phyloP scores from a whole-genome alignment of 305 asterid genomes.

The Fraxinus greggii region DNA sequence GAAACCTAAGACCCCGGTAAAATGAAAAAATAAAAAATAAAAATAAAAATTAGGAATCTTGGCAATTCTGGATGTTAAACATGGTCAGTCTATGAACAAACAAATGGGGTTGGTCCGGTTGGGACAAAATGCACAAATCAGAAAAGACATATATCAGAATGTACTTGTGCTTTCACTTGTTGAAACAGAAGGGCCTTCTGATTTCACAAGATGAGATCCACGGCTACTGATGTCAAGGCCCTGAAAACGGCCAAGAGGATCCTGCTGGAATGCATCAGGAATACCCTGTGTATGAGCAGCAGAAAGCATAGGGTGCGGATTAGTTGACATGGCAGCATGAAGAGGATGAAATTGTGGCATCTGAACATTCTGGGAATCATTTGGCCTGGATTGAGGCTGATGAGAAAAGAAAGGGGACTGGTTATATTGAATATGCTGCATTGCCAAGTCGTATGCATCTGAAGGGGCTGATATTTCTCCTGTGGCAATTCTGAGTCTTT shows the following conservation, averaged over 20 bases:
- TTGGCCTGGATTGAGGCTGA: slow-evolving; percentile 43
- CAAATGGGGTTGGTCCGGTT: slow-evolving; percentile 22
- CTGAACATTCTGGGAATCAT: slow-evolving; percentile 42
- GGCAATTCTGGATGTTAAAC: slow-evolving; percentile 31
- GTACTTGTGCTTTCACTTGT: slow-evolving; percentile 61
- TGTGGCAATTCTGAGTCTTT: slow-evolving; percentile 68
- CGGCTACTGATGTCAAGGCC: slow-evolving; percentile 60
- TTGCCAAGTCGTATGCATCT: slow-evolving; percentile 53
- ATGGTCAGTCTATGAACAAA: slow-evolving; percentile 49
- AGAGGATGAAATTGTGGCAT: slow-evolving; percentile 56
- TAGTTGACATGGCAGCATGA: slow-evolving; percentile 35
- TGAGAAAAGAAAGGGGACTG: slow-evolving; percentile 56
- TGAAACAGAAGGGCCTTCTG: slow-evolving; percentile 52
- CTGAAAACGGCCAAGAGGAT: slow-evolving; percentile 56
- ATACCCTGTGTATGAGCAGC: slow-evolving; percentile 24
- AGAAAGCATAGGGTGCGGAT: slow-evolving; percentile 31
- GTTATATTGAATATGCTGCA: slow-evolving; percentile 65
- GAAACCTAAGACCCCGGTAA: slow-evolving; percentile 24
- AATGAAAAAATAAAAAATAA: slow-evolving; percentile 21
- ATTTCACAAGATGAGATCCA: slow-evolving; percentile 44
- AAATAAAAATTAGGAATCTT: slow-evolving; percentile 27
- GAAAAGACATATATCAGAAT: slow-evolving; percentile 28
- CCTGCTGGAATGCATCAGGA: slow-evolving; percentile 37
- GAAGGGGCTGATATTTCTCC: slow-evolving; percentile 55
- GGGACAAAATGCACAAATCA: background rate